These are phyloP conservation scores for Debaryomyces singareniensis DNA, from an alignment of 1,139 yeast species.

Conservation along the genomic window DNA sequence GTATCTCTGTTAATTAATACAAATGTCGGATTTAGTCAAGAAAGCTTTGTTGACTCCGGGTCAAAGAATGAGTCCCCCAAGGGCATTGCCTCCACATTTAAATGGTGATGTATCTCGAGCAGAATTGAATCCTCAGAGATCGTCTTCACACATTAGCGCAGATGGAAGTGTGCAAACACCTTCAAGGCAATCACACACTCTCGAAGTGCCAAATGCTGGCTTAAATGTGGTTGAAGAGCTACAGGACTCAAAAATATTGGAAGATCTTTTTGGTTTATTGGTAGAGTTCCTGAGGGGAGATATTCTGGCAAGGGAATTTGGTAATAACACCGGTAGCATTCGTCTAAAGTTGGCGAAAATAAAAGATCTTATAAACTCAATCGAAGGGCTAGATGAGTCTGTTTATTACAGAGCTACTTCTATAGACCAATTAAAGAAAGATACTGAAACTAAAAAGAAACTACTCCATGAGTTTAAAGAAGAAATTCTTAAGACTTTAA, in stretches of 20 bases:
- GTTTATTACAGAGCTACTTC: slow-evolving; percentile 20
- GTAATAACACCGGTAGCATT: slow-evolving; percentile 37
- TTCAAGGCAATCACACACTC: too few species aligned
- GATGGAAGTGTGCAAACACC: too few species aligned
- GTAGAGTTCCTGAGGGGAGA: slow-evolving; percentile 31
- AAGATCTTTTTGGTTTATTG: slow-evolving; percentile 32
- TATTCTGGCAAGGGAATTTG: slow-evolving; percentile 39
- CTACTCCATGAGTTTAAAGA: slow-evolving; percentile 18
- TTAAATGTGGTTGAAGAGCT: too few species aligned
- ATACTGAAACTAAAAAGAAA: slow-evolving; percentile 20
- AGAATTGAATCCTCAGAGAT: background rate
- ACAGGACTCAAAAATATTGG: slow-evolving; percentile 27
- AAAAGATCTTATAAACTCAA: slow-evolving; percentile 25
- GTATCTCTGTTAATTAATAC: too few species aligned
- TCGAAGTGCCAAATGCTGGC: too few species aligned
- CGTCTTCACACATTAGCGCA: background rate
- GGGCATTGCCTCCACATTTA: slow-evolving; percentile 1
- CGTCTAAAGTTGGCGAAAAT: slow-evolving; percentile 30
- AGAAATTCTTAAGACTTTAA: too few species aligned
- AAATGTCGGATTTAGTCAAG: too few species aligned
- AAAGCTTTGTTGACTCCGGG: too few species aligned
- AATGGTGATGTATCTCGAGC: too few species aligned
- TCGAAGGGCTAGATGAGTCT: slow-evolving; percentile 36
- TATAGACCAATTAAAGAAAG: slow-evolving; percentile 19
- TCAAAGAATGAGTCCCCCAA: slow-evolving; percentile 2